Base-by-base conservation (phyloP, 305 asterid genomes). In the Fraxinus ornus region DNA sequence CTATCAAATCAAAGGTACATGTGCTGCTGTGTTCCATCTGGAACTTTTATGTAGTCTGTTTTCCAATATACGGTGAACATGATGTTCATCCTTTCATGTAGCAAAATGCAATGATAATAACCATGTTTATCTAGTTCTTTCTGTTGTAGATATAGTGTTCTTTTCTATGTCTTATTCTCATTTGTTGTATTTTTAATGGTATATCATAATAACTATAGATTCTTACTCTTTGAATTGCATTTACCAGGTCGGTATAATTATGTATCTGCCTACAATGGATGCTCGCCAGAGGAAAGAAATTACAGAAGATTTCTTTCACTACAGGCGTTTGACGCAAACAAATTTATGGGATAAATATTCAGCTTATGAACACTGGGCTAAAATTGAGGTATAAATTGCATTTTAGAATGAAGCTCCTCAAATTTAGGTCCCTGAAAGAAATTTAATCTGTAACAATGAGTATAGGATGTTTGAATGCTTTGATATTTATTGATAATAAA, bases 331-430 rank as follows among this genome's bases (percentile, higher is more conserved):
- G 89, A 81, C 98, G 15, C 95, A 89, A 82, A 86, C 81, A 70
- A 87, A 82, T 17, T 87, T 96, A 90, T 96, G 99, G 98, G 98
- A 91, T 79, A 89, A 81, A 74, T 96, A 85, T 85, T 89, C 95
- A 77, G 98, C 97, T 76, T 96, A 91, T 86, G 99, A 94, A 80
- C 98, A 94, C 77, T 96, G 99, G 98, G 98, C 99, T 80, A 96
- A 96, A 89, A 92, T 96, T 82, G 98, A 96, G 99, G 99, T 94
- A 89, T 81, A 26, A 7, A 78, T 33, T 80, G 76, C 28, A 28
- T 73, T 33, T 49, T 12, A 8, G 35, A 28, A 3, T 9, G 76
- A 60, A 12, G 24, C 49, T 68, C 22, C 78, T 71, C 52, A 60
- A 36, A 30, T 49, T 49, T 57, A 28, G 7, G 60, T 49, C 60